Conservation (phyloP, 2,329 filamentous ascomycete genomes). For the Nemania sp. region DNA sequence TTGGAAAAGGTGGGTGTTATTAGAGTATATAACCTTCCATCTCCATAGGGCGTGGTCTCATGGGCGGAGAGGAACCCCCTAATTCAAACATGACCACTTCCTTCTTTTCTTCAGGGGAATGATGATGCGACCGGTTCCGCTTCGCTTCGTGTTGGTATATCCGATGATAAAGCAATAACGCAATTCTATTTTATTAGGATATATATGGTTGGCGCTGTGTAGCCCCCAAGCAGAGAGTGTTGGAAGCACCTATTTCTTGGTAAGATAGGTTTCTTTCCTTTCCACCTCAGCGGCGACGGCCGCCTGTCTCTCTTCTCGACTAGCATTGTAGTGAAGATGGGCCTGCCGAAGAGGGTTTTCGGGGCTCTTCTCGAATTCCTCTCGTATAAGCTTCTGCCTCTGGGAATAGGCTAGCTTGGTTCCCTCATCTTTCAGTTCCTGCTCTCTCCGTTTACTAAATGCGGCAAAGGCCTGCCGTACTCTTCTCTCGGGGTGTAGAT, state of each 20-base stretch:
- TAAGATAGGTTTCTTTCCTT: slow-evolving; percentile 72
- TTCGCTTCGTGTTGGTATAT: not conserved
- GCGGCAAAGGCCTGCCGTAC: slow-evolving; percentile 82
- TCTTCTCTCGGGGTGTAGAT: slow-evolving; percentile 87
- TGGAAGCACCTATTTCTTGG: slow-evolving; percentile 13
- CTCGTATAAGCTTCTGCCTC: not conserved
- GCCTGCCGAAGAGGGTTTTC: slow-evolving; percentile 96
- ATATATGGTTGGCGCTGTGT: not conserved
- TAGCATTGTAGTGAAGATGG: slow-evolving; percentile 79
- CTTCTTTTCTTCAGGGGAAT: not conserved
- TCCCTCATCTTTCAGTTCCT: slow-evolving; percentile 87
- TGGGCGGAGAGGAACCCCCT: not conserved
- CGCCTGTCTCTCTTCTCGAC: slow-evolving; percentile 78
- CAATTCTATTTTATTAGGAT: not conserved
- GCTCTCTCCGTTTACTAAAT: slow-evolving; percentile 79
- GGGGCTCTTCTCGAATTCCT: slow-evolving; percentile 91
- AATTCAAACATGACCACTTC: not conserved
- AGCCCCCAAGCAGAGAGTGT: not conserved
- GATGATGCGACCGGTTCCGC: not conserved
- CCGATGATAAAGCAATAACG: not conserved
- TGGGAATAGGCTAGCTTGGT: slow-evolving; percentile 66
- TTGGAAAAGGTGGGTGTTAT: too few species aligned
- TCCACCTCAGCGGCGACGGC: slow-evolving; percentile 74
- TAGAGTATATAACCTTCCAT: too few species aligned
- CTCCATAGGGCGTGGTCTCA: too few species aligned